Percentiles rank a stretch among this genome's conserved stretches.
These are phyloP conservation scores for Kurtzmaniella cleridarum DNA, from an alignment of 805 yeast genomes.

Conservation along the genomic window DNA sequence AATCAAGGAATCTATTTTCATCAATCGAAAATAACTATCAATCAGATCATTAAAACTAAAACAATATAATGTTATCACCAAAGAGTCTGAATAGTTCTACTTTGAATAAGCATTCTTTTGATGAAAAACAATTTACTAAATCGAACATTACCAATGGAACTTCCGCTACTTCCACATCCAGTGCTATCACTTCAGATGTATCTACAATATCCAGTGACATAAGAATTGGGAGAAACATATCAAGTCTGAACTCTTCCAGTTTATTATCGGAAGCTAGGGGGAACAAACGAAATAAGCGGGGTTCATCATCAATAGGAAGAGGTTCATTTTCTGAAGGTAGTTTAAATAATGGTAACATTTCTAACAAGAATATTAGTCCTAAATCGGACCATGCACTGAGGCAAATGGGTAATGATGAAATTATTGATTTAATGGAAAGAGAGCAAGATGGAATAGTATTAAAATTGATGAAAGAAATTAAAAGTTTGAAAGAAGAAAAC, in stretches of 20 bases:
- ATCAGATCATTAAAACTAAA: no score
- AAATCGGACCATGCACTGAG: not conserved
- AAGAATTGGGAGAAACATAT: slow-evolving; percentile 7
- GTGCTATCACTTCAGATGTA: not conserved
- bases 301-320: not conserved
- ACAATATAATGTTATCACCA: no score
- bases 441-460: slow-evolving; percentile 75
- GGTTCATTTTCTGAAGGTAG: not conserved
- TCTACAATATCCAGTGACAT: slow-evolving; percentile 9
- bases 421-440: slow-evolving; percentile 58
- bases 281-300: slow-evolving; percentile 5
- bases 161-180: no score
- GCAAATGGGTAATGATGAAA: slow-evolving; percentile 38
- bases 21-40: no score
- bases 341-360: not conserved
- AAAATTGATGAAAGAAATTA: slow-evolving; percentile 59
- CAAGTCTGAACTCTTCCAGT: slow-evolving; percentile 1
- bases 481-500: slow-evolving; percentile 48
- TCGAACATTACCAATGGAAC: no score
- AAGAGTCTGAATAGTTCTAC: no score
- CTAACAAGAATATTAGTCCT: slow-evolving; percentile 2
- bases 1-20: no score
- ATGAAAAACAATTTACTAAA: no score
- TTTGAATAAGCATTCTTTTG: no score
- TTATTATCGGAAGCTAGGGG: slow-evolving; percentile 5